A percentile compares a stretch with the other conserved stretches of the same genome.
phyloP scores from a whole-genome alignment of 1,284 basidiomycete genomes.

The Malassezia japonica region DNA sequence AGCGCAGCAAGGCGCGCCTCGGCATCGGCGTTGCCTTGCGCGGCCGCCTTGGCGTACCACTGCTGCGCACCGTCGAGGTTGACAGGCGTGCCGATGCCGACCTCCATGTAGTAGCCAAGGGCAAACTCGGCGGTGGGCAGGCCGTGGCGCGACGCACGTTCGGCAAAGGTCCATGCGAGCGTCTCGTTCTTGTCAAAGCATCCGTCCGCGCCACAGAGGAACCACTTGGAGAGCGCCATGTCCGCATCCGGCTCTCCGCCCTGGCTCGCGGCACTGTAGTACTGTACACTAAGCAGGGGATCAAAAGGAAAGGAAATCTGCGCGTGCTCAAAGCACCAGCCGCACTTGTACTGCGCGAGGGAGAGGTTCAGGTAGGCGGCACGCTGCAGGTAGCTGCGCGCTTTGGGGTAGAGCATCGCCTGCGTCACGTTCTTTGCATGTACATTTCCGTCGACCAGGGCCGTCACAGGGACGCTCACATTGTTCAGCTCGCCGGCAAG shows the following conservation, averaged over 20 bases:
- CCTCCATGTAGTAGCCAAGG: slow-evolving; percentile 83
- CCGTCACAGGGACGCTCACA: slow-evolving; percentile 25
- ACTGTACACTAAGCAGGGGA: slow-evolving; percentile 78
- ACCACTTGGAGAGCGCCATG: slow-evolving; percentile 92
- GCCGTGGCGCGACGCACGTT: slow-evolving; percentile 73
- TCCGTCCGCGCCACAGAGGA: slow-evolving; percentile 72
- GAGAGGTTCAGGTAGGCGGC: slow-evolving; percentile 77
- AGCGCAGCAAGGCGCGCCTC: slow-evolving; percentile 64
- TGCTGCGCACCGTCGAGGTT: slow-evolving; percentile 59
- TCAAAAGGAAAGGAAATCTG: slow-evolving; percentile 76
- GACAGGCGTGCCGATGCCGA: slow-evolving; percentile 50
- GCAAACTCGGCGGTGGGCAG: slow-evolving; percentile 81
- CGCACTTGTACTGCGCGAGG: slow-evolving; percentile 78
- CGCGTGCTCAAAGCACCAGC: slow-evolving; percentile 84
- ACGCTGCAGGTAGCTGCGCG: slow-evolving; percentile 56
- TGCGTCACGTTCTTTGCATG: slow-evolving; percentile 19
- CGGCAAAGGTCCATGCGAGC: slow-evolving; percentile 78
- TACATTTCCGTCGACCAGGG: slow-evolving; percentile 23
- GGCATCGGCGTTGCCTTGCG: slow-evolving; percentile 74
- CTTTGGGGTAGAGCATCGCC: slow-evolving; percentile 30
- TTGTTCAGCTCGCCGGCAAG: slow-evolving; percentile 56
- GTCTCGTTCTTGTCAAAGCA: slow-evolving; percentile 79
- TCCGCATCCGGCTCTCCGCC: slow-evolving; percentile 68
- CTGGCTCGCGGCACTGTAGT: slow-evolving; percentile 65
- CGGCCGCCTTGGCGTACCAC: slow-evolving; percentile 62